Evolutionary conservation across 2,329 filamentous ascomycete species (phyloP), one percentile per base, ranked within the genome.

Genomic region (Colletotrichum incanum): DNA sequence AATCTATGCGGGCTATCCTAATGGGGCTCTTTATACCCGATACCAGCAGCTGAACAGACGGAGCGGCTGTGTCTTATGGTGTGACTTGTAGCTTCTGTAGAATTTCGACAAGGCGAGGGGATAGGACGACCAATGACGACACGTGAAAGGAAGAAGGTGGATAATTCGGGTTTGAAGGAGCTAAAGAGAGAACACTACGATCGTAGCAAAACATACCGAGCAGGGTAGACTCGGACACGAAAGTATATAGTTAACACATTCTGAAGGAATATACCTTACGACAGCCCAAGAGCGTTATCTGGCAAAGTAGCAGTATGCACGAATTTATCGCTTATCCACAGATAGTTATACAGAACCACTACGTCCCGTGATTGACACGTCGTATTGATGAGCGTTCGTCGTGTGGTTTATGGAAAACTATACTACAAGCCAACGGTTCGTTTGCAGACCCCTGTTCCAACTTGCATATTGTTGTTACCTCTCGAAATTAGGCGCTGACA

Each of bases 401-500:
- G 26, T 14, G 3, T 28, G 14, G 18, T 20, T 31, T 20, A 3
- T 20, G 14, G 23, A 26, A 18, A 28, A 1, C 8, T 14, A 23
- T 47, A 23, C 11, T 5, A 18, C 23, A 5, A 12, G 31, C 52
- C 16, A 55, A 2, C 20, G n/a, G 23, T 59, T 41, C 8, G 37
- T 45, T n/a, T 6, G 4, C 9, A n/a, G 41, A 67, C 14, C 65
- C 65, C 49, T 49, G 55, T 54, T 37, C 16, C 18, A 47, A 34
- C 31, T 23, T 58, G 39, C 54, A 59, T 50, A 34, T 34, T 16
- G 31, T 59, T 28, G 54, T 23, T 50, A 34, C 28, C 55, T 45
- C n/a, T 37, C 12, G 5, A 7, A 54, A 39, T 61, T 45, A 61
- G 28, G 56, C 56, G 56, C 65, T 26, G n/a, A 31, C 20, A 37